Evolutionary conservation across 495 filamentous ascomycete genomes (phyloP).

Genomic region (Hypoxylon lienhwacheense): DNA sequence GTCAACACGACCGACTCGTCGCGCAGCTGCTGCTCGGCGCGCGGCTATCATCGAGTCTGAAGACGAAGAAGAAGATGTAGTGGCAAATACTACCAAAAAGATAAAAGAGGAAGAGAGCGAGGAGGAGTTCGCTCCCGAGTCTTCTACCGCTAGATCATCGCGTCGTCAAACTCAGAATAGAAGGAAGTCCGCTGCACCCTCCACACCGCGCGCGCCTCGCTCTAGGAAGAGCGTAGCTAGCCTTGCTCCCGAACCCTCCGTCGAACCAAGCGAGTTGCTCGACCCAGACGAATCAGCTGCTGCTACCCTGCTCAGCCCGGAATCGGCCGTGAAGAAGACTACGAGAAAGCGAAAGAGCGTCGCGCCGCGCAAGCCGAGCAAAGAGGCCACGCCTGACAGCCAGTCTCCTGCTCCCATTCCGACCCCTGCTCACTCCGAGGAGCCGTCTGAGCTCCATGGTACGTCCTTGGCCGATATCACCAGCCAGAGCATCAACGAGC

Average conservation of each 20-base stretch:
- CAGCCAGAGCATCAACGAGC: conserved; percentile 62
- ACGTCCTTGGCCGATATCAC: conserved; percentile 81
- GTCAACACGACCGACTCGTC: conserved; percentile 72
- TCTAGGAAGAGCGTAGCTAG: conserved; percentile 41
- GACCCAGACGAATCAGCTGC: conserved; percentile 57
- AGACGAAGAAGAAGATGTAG: conserved; percentile 66
- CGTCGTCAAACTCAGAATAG: conserved; percentile 49
- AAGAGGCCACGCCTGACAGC: conserved; percentile 54
- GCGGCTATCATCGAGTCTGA: conserved; percentile 75
- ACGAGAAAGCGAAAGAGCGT: conserved; percentile 72
- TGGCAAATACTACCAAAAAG: conserved; percentile 57
- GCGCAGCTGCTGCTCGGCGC: conserved; percentile 65
- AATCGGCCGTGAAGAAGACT: conserved; percentile 60
- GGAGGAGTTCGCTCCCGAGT: conserved; percentile 79
- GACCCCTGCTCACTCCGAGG: conserved; percentile 50
- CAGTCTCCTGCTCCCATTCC: conserved; percentile 52
- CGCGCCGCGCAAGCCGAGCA: conserved; percentile 51
- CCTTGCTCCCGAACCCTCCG: conserved; percentile 38
- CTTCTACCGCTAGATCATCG: conserved; percentile 44
- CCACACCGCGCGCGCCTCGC: conserved; percentile 47
- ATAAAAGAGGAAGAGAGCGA: conserved; percentile 66
- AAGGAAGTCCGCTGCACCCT: conserved; percentile 57
- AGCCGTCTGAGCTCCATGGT: conserved; percentile 49
- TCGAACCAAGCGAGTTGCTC: conserved; percentile 63
- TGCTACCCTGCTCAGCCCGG: conserved; percentile 53